Evolutionary conservation across 805 yeast species (phyloP), one percentile per base, ranked within the genome.

Genomic region (Hanseniaspora meyeri): DNA sequence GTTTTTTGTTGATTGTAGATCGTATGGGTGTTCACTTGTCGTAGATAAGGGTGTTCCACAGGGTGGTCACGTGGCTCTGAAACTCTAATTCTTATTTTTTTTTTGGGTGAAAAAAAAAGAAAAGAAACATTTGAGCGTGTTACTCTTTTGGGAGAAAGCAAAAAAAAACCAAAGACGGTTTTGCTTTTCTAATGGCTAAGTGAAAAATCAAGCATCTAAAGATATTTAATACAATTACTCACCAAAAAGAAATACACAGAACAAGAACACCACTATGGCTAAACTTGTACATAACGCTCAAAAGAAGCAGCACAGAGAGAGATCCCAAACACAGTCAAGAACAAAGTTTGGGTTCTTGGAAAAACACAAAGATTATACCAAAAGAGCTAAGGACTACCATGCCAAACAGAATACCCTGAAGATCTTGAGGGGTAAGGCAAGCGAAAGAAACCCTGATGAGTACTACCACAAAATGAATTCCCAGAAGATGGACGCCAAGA

Each of bases 281-380:
- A 85, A 83, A 61, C 72, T 85, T 37, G 91, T 85, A 12, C 97
- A 90, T 68, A 86, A 88, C 65, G 83, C 91, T 11, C 97, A 91
- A 70, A 93, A 95, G 74, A 93, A 88, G 66, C 97, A 93, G 74
- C 98, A 93, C 66, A 75, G 89, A 58, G 98, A 93, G 73, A 80
- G 98, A 64, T 79, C 96, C 6, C 98, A 93, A 70, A 85, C 91
- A 1, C 75, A 74, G 49, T 82, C 78, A 47, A 77, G 98, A 58
- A 73, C 79, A 63, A 78, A 78, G 66, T 81, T 77, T 69, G 98
- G 98, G 43, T 80, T 90, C 38, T 75, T 93, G 47, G 98, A 93
- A 71, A 93, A 93, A 77, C 93, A 93, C 75, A 85, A 85, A 69
- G 95, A 85, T 67, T 85, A 85, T 66, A 78, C 74, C 61, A 79